Conservation (phyloP, 148 eudicot genomes). For the Amaranthus cruentus region DNA sequence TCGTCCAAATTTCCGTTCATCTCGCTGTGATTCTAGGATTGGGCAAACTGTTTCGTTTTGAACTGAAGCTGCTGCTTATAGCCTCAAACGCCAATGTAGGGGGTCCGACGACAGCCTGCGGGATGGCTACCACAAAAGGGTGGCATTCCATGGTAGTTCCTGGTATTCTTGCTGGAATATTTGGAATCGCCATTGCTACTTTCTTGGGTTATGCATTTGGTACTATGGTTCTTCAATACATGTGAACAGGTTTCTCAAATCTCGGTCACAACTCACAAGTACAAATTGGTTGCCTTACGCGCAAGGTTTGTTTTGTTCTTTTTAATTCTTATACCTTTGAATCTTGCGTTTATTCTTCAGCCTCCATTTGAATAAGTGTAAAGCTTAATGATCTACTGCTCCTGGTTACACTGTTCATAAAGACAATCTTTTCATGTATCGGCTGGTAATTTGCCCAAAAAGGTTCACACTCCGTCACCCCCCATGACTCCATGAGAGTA, state of each 20-base stretch:
- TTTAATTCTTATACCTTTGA: no score
- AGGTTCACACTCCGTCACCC: no score
- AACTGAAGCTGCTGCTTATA: conserved; percentile 54
- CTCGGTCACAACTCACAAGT: neutral
- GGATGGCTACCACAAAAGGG: conserved; percentile 97
- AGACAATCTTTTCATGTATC: no score
- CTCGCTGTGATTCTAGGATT: conserved; percentile 73
- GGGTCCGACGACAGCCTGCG: conserved; percentile 95
- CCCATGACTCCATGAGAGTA: no score
- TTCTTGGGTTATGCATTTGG: conserved; percentile 82
- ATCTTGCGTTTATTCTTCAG: no score
- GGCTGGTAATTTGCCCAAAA: no score
- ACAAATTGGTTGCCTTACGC: no score
- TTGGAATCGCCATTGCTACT: conserved; percentile 88
- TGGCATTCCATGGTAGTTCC: conserved; percentile 86
- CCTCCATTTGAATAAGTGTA: no score
- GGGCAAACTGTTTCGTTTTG: conserved; percentile 62
- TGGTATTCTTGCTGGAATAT: conserved; percentile 85
- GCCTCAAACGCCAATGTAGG: conserved; percentile 95
- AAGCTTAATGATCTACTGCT: no score
- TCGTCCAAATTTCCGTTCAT: conserved; percentile 71
- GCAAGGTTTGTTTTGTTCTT: no score
- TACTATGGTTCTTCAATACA: conserved; percentile 46
- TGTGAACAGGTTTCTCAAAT: conserved; percentile 27
- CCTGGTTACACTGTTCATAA: no score